Percentiles rank a stretch among this genome's conserved stretches.
phyloP scores from a whole-genome alignment of 2,329 filamentous ascomycete genomes.

The Graphiopsis chlorocephala region DNA sequence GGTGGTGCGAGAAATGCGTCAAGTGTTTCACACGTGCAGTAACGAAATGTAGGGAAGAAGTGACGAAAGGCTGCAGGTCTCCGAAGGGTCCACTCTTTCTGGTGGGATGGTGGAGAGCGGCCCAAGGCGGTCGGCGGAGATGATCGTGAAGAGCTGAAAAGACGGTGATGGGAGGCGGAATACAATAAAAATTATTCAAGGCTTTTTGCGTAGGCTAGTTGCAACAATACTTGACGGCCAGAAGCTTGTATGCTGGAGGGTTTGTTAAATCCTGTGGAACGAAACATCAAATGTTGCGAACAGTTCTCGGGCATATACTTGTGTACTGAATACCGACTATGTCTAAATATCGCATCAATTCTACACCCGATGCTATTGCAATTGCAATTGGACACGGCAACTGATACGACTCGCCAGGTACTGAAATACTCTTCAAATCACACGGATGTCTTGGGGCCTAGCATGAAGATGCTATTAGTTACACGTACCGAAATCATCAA shows the following conservation, averaged over 20 bases:
- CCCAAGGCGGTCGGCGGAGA: background rate
- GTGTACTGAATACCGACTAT: background rate
- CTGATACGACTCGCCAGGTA: background rate
- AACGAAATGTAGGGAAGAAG: slow-evolving; percentile 1
- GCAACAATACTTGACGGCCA: no score
- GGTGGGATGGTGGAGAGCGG: slow-evolving; percentile 1
- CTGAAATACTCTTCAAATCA: background rate
- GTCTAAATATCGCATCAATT: background rate
- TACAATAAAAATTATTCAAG: background rate
- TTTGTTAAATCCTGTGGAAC: no score
- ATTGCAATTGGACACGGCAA: background rate
- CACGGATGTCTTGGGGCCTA: no score
- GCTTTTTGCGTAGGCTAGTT: background rate
- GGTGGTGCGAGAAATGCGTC: slow-evolving; percentile 12
- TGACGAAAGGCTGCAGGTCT: slow-evolving; percentile 1
- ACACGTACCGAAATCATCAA: no score
- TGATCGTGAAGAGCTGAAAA: background rate
- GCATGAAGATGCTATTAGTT: no score
- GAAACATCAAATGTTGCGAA: no score
- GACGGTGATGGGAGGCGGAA: background rate
- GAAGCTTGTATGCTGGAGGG: no score
- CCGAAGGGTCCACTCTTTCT: slow-evolving; percentile 5
- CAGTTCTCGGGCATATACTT: background rate
- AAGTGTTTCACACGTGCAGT: background rate
- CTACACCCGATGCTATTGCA: background rate